Evolutionary conservation across 176 grass and related monocot species (phyloP).

Genomic region (Carex cristatella): DNA sequence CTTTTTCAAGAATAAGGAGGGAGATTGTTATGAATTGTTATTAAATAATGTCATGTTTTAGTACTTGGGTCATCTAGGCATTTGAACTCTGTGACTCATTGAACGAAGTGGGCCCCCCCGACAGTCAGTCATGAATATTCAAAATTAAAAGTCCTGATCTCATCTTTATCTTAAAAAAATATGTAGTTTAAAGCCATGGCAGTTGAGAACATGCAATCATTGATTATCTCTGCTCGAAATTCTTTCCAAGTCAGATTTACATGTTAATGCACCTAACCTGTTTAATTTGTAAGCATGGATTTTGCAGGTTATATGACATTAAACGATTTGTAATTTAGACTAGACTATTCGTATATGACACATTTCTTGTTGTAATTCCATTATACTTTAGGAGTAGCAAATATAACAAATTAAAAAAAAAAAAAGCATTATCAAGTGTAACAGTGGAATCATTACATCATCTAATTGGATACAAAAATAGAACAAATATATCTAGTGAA

Average conservation of each 20-base stretch:
- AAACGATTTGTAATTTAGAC: not conserved
- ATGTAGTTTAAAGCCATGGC: not conserved
- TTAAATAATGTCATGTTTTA: no score
- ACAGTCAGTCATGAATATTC: no score
- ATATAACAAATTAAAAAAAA: not conserved
- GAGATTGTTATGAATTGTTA: no score
- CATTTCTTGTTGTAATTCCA: not conserved
- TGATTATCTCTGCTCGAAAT: not conserved
- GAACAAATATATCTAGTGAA: no score
- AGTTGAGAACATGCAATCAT: not conserved
- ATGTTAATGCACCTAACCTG: not conserved
- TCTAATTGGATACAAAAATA: not conserved
- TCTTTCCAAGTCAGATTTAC: not conserved
- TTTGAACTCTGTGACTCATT: no score
- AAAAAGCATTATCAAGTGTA: not conserved
- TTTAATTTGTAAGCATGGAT: not conserved
- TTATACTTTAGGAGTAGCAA: not conserved
- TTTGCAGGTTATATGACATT: not conserved
- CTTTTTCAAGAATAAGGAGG: no score
- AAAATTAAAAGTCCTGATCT: no score
- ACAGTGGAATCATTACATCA: not conserved
- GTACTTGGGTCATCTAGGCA: no score
- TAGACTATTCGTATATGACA: not conserved
- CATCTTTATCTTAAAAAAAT: no score
- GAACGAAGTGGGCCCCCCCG: no score